Base-by-base conservation (phyloP, 768 basidiomycete genomes). In the Coprinellus micaceus region DNA sequence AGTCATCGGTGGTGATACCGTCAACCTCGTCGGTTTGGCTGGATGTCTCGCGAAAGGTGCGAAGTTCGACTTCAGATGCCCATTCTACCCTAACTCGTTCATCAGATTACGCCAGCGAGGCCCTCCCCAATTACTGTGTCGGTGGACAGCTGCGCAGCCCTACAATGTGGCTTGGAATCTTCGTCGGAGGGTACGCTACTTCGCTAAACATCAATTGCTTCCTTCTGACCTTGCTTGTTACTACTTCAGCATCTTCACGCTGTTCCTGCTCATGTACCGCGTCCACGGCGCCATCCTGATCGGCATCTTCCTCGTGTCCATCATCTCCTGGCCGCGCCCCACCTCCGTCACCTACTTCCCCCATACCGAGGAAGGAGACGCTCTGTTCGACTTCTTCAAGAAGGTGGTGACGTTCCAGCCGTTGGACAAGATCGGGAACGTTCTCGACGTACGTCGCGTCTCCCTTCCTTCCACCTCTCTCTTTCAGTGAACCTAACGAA, bases 91-190 rank as follows among this genome's bases (percentile, higher is more conserved):
- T 37, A 19, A 28, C 26, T 2, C 45, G 49, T 22, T 29, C 13
- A 5, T 28, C 52, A 77, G 77, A 88, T 63, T 82, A 76, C 64
- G 30, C 78, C 49, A 67, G 67, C 48, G 58, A 66, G 0, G 67
- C 71, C 46, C 71, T 91, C 26, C 76, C 82, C 4, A 63, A 77
- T 51, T 91, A 81, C 71, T 94, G 92, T 61, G 73, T 71, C 2
- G 67, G 74, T 13, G 82, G 80, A 39, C 85, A 90, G 3, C 72
- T 94, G 25, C 84, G 81, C 37, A 85, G 73, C 59, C 89, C 91
- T 1, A 89, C 86, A 10, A 84, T 90, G 75, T 94, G 92, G 92
- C 71, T 94, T n/a, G 92, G 92, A 33, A 82, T 94, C 54, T 90
- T 91, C 68, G 73, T 84, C 5, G 92, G 92, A 61, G 91, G 91